These are phyloP conservation scores for Leccinum fuscescens DNA, from an alignment of 1,284 basidiomycete species.

Conservation along the genomic window DNA sequence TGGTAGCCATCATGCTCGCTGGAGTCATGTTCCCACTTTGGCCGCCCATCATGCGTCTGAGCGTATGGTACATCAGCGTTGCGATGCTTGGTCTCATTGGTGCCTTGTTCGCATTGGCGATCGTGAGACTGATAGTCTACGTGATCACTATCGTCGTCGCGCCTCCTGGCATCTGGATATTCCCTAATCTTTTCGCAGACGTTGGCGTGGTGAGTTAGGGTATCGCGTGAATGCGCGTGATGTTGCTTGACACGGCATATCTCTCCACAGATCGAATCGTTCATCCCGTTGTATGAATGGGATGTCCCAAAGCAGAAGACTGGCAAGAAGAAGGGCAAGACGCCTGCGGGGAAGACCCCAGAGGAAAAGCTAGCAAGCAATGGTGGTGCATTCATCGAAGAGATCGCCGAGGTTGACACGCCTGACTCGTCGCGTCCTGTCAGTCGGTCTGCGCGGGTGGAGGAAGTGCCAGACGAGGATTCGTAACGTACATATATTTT, in stretches of 20 bases:
- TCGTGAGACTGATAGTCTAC: slow-evolving; percentile 93
- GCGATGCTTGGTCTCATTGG: slow-evolving; percentile 87
- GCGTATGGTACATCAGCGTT: slow-evolving; percentile 95
- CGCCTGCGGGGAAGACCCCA: slow-evolving; percentile 21
- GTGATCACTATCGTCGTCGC: slow-evolving; percentile 86
- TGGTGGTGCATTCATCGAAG: slow-evolving; percentile 51
- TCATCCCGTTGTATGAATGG: slow-evolving; percentile 98
- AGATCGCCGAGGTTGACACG: slow-evolving; percentile 44
- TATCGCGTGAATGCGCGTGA: slow-evolving; percentile 7
- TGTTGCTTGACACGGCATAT: background rate
- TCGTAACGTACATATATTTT: slow-evolving; percentile 14
- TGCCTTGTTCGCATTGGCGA: slow-evolving; percentile 88
- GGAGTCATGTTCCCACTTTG: slow-evolving; percentile 99
- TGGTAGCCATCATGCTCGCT: slow-evolving; percentile 93
- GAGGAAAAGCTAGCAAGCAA: slow-evolving; percentile 37
- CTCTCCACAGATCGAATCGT: slow-evolving; percentile 83
- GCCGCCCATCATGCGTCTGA: slow-evolving; percentile 91
- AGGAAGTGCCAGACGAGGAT: slow-evolving; percentile 61
- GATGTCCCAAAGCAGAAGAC: slow-evolving; percentile 90
- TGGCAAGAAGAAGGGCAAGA: slow-evolving; percentile 58
- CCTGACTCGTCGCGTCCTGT: slow-evolving; percentile 57
- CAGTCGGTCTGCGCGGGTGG: slow-evolving; percentile 56
- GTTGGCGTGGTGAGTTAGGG: slow-evolving; percentile 88
- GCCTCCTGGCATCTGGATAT: slow-evolving; percentile 97
- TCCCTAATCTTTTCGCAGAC: slow-evolving; percentile 97